Evolutionary conservation across 2,329 filamentous ascomycete species (phyloP), one percentile per base, ranked within the genome.

Genomic region (Myrmaecium sp.): DNA sequence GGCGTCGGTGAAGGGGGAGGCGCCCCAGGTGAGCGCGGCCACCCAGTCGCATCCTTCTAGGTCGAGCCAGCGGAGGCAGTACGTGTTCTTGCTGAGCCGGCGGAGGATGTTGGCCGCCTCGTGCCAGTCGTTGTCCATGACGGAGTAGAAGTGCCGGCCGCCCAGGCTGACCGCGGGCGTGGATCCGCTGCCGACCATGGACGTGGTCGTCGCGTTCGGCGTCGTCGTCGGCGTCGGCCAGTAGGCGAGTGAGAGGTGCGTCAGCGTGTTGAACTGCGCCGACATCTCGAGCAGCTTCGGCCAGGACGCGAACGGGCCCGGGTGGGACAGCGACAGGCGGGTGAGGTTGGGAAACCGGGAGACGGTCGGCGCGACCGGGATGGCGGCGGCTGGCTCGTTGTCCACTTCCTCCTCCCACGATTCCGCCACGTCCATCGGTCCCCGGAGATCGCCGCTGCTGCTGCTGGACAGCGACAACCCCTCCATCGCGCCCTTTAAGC

Each of bases 41-140:
- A 63, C 39, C 69, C 69, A 74, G 13, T 54, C 49, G 37, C 69
- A 74, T 6, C 69, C 68, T 41, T 71, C 64, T 1, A 74, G 47
- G 36, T 74, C 69, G 2, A 74, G 54, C 66, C 66, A 73, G 36
- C 62, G 58, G 3, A 74, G 51, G 23, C 65, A 66, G 36, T 71
- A 66, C 0, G 67, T 64, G 22, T 58, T 56, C 23, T 56, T 49
- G 14, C 63, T 66, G 2, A 74, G 50, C 14, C 61, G 61, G 5
- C 65, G 60, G 1, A 74, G 51, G 12, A 73, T 58, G 11, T 58
- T 58, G 1, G 64, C 57, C 2, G 66, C 60, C 42, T 72, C 66
- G 19, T 58, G 54, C 54, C 60, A 63, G 40, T 71, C 60, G 27
- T 64, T 52, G 29, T 70, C 64, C 16, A 57, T 44, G 3, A 52